Evolutionary conservation across 2,329 filamentous ascomycete genomes (phyloP).

Genomic region (Clarireedia homoeocarpa): DNA sequence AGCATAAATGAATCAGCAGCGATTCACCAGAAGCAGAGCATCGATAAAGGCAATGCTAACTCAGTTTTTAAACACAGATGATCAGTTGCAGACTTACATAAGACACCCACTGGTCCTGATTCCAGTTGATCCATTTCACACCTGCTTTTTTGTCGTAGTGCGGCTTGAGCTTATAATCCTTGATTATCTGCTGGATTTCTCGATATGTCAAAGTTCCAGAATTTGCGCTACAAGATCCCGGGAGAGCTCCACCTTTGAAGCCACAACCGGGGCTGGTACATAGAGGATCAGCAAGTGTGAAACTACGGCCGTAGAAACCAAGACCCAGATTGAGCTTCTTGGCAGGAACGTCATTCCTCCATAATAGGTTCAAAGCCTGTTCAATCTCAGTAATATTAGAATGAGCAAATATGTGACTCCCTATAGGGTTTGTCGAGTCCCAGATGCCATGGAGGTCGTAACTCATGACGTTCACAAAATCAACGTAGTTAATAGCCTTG

Average conservation of each 20-base stretch:
- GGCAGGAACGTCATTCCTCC: conserved; percentile 36
- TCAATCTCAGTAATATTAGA: conserved; percentile 42
- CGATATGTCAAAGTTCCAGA: conserved; percentile 21
- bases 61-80: too few relatives aligned
- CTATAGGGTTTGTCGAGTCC: conserved; percentile 21
- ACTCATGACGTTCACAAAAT: not conserved
- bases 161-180: conserved; percentile 14
- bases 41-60: too few relatives aligned
- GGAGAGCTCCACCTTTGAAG: conserved; percentile 15
- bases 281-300: conserved; percentile 13
- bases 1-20: too few relatives aligned
- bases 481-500: not conserved
- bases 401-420: conserved; percentile 30
- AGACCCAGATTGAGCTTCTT: conserved; percentile 37
- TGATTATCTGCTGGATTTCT: conserved; percentile 30
- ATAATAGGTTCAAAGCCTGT: conserved; percentile 35
- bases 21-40: too few relatives aligned
- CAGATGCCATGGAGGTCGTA: conserved; percentile 27
- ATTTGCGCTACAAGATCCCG: conserved; percentile 6
- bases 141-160: conserved; percentile 19
- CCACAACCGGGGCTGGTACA: conserved; percentile 21
- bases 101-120: conserved; percentile 6
- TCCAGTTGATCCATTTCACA: conserved; percentile 6
- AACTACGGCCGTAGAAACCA: conserved; percentile 36
- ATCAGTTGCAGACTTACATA: too few relatives aligned